Percentiles rank a stretch among this genome's conserved stretches.
These are phyloP conservation scores for Rhodotorula graminis DNA, from an alignment of 768 basidiomycete genomes.

Conservation along the genomic window DNA sequence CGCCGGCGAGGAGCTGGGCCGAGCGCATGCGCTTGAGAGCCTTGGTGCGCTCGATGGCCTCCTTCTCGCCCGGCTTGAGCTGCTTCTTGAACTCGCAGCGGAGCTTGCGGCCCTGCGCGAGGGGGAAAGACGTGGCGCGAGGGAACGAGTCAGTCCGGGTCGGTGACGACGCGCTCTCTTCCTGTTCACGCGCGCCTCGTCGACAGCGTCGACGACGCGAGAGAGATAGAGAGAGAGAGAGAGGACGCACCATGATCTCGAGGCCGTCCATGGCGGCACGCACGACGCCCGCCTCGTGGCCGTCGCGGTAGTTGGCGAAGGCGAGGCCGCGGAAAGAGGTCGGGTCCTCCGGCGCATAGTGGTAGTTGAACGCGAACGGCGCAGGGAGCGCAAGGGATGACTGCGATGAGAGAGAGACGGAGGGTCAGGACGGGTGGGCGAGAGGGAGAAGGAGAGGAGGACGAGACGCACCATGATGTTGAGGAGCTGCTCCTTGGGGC, in stretches of 20 bases:
- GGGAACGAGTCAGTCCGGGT: no score
- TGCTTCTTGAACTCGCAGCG: slow-evolving; percentile 99
- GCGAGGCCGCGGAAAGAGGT: slow-evolving; percentile 80
- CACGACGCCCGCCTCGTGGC: slow-evolving; percentile 87
- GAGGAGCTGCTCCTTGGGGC: slow-evolving; percentile 90
- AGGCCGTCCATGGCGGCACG: slow-evolving; percentile 94
- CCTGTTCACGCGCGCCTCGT: no score
- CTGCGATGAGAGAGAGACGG: background rate
- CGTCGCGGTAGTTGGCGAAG: slow-evolving; percentile 93
- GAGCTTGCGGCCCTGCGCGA: slow-evolving; percentile 70
- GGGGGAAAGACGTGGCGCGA: no score
- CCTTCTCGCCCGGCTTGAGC: slow-evolving; percentile 97
- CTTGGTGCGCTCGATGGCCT: slow-evolving; percentile 96
- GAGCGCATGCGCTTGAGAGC: slow-evolving; percentile 96
- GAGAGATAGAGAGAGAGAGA: background rate
- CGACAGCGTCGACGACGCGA: no score
- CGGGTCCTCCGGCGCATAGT: slow-evolving; percentile 47
- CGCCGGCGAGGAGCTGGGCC: slow-evolving; percentile 62
- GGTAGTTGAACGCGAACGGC: slow-evolving; percentile 99
- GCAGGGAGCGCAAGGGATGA: slow-evolving; percentile 72
- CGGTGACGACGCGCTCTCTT: no score
- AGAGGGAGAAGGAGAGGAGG: no score
- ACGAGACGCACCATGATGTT: slow-evolving; percentile 77
- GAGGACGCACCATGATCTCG: slow-evolving; percentile 61
- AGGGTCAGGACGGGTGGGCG: background rate